Evolutionary conservation across 78 protist genomes (phyloP).

Genomic region (Bodo saltans): DNA sequence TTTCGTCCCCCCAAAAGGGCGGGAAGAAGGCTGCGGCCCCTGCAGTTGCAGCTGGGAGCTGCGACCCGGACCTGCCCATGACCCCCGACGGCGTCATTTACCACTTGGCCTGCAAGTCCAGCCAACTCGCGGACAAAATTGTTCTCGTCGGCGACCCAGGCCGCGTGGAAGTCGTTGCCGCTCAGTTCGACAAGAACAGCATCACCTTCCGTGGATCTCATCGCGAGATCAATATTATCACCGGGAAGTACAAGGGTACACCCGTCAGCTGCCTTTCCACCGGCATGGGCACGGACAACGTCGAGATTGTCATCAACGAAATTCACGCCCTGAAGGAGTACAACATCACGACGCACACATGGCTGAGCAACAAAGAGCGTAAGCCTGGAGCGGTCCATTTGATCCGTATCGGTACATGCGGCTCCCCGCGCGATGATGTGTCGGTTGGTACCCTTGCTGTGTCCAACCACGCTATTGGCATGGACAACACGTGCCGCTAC

Average conservation of each 20-base stretch:
- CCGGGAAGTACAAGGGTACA: conserved; percentile 15
- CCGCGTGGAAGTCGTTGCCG: conserved; percentile 9
- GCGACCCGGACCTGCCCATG: conserved; percentile 27
- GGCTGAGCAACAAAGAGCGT: neutral
- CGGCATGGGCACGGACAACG: conserved; percentile 34
- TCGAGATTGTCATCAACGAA: conserved; percentile 23
- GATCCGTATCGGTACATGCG: conserved; percentile 26
- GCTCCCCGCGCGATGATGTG: conserved; percentile 18
- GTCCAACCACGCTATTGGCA: neutral
- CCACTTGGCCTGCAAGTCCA: neutral
- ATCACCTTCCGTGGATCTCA: neutral
- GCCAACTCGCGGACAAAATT: conserved; percentile 9
- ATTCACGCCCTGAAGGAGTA: conserved; percentile 24
- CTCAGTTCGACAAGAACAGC: neutral
- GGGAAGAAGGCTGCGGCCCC: too few species aligned
- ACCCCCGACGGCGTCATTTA: conserved; percentile 3
- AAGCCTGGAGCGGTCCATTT: neutral
- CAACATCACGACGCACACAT: neutral
- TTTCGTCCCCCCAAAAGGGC: too few species aligned
- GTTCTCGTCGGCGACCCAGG: conserved; percentile 29
- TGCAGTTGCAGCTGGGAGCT: too few species aligned
- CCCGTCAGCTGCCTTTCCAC: conserved; percentile 16
- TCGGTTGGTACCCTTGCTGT: conserved; percentile 6
- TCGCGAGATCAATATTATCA: conserved; percentile 10
- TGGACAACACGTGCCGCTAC: conserved; percentile 35